Base-by-base conservation (phyloP, 2,329 filamentous ascomycete genomes). In the Aphanoascus verrucosus region DNA sequence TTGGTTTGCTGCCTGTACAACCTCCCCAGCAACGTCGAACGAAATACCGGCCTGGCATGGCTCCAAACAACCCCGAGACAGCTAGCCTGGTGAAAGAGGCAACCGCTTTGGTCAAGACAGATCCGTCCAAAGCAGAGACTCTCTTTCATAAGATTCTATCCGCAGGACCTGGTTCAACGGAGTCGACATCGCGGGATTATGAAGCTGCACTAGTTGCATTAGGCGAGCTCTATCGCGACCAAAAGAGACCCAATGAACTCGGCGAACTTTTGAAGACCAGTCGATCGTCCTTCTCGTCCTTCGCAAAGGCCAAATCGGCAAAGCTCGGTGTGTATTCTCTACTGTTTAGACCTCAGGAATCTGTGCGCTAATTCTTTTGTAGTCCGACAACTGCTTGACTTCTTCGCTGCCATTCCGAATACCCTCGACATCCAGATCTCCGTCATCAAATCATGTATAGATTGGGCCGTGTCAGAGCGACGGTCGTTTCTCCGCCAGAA, bases 361-460 rank as follows among this genome's bases (percentile, higher is more conserved):
- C 17, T 14, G 31, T 48, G 11, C 38, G 11, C 44, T 53, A 43
- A 53, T 44, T 20, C 59, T 46, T 57, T n/a, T 56, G 44, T 58
- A 96, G 93, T 98, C 62, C 91, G 93, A 63, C 89, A 96, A 74
- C 83, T 98, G 23, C 86, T 98, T 69, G 93, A 98, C 71, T 83
- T 96, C 69, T 93, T 97, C 77, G 83, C 86, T 64, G 81, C 86
- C 65, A 96, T 97, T 63, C 93, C 94, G 65, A 86, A 96, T 73
- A 93, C 88, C 63, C 86, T 86, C 76, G 93, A 98, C 69, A 87
- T 85, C 67, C 93, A 98, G 75, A 89, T 95, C 69, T 76, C 84
- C 69, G 88, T 96, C 64, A 98, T 93, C 66, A 95, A 95, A 74
- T 95, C 93, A 73, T 97, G 89, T 76, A 98, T 98, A 82, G 91